These are phyloP conservation scores for Rhododendron ferrugineum DNA, from an alignment of 148 eudicot species.

Conservation along the genomic window DNA sequence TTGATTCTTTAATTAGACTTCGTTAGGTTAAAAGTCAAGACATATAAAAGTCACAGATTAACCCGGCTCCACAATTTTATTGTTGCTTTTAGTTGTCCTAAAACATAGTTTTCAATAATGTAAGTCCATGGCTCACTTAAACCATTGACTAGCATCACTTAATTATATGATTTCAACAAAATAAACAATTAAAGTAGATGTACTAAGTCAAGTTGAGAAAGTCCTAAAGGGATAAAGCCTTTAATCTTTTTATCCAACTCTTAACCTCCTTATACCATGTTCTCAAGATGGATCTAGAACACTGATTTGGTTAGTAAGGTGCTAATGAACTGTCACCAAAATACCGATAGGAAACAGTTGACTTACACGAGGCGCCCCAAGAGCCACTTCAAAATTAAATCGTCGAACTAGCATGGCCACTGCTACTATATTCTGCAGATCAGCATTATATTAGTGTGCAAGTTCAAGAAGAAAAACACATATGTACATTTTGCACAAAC, in stretches of 20 bases:
- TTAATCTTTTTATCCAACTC: neutral
- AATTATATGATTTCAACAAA: neutral
- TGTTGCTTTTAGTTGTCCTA: neutral
- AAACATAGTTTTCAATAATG: neutral
- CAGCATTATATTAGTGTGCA: neutral
- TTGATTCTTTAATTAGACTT: neutral
- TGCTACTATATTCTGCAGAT: constrained; percentile 76
- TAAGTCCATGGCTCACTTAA: neutral
- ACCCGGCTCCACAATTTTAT: neutral
- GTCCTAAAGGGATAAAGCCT: neutral
- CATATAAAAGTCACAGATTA: neutral
- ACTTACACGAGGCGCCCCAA: constrained; percentile 90
- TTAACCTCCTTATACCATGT: neutral
- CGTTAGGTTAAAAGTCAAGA: neutral
- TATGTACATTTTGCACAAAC: neutral
- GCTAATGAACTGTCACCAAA: neutral
- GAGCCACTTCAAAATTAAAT: constrained; percentile 84
- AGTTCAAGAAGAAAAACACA: neutral
- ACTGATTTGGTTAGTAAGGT: neutral
- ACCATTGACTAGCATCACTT: neutral
- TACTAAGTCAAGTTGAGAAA: neutral
- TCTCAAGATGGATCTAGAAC: neutral
- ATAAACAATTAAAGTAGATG: neutral
- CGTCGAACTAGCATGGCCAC: constrained; percentile 87
- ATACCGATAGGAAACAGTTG: neutral